A percentile compares a stretch with the other conserved stretches of the same genome.
Evolutionary conservation across 2,329 filamentous ascomycete species (phyloP).

Genomic region (Cladorrhinum sp.): DNA sequence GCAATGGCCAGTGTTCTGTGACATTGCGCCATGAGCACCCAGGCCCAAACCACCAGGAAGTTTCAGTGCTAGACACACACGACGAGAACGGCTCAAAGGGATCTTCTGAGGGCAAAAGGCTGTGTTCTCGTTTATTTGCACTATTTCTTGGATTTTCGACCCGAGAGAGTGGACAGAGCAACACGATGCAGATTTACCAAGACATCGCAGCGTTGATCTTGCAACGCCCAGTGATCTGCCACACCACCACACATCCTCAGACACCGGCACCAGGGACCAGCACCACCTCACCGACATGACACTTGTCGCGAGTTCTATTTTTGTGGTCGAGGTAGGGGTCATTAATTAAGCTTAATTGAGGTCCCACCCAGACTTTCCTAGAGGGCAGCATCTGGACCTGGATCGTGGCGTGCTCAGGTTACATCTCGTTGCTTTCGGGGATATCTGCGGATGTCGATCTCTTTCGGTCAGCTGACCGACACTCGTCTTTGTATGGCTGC

Average conservation of each 20-base stretch:
- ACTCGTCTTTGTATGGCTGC: background rate
- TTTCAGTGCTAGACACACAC: no score
- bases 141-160: conserved; percentile 9
- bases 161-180: conserved; percentile 17
- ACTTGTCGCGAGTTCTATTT: conserved; percentile 34
- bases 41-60: conserved; percentile 14
- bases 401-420: conserved; percentile 18
- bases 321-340: conserved; percentile 29
- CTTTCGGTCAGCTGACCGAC: conserved; percentile 20
- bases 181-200: background rate
- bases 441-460: conserved; percentile 8
- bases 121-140: no score
- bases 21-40: conserved; percentile 13
- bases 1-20: conserved; percentile 15
- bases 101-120: no score
- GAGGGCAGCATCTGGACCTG: conserved; percentile 21
- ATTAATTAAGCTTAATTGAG: conserved; percentile 40
- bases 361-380: conserved; percentile 18
- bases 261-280: background rate
- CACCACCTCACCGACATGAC: conserved; percentile 7
- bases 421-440: conserved; percentile 15
- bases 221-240: conserved; percentile 3
- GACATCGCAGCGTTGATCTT: conserved; percentile 16
- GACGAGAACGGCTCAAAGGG: no score
- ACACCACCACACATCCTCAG: background rate